phyloP scores from a whole-genome alignment of 805 yeast genomes.

The Dipodascus geniculatus region DNA sequence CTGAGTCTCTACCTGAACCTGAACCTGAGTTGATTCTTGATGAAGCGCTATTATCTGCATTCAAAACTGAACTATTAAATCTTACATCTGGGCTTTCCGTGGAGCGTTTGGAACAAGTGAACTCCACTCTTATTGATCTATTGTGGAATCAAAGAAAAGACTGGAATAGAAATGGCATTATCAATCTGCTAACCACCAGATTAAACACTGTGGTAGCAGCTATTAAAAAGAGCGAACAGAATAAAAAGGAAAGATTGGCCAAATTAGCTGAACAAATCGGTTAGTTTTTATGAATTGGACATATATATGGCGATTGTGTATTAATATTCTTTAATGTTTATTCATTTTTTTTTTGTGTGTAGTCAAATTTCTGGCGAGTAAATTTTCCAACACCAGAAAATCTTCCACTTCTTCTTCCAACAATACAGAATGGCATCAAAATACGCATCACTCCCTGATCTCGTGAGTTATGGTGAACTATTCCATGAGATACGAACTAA shows the following conservation, averaged over 20 bases:
- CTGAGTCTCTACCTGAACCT: not conserved
- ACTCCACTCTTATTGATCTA: constrained; percentile 57
- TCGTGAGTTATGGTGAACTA: not conserved
- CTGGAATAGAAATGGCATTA: constrained; percentile 35
- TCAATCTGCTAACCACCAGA: constrained; percentile 13
- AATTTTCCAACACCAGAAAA: not conserved
- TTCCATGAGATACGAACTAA: not conserved
- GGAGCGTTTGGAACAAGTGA: constrained; percentile 49
- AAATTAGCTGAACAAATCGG: not conserved
- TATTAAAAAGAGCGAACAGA: not conserved
- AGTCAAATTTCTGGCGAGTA: too few species aligned
- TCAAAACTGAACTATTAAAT: constrained; percentile 23
- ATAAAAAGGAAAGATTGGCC: not conserved
- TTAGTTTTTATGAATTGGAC: too few species aligned
- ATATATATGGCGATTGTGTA: not conserved
- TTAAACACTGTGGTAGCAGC: constrained; percentile 8
- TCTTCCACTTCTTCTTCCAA: not conserved
- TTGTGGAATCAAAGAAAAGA: constrained; percentile 55
- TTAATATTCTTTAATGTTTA: too few species aligned
- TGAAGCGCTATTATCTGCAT: not conserved
- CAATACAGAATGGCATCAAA: not conserved
- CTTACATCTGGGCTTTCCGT: constrained; percentile 32
- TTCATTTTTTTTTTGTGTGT: too few species aligned
- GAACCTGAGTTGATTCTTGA: not conserved
- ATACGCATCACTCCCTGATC: not conserved